Percentiles rank a stretch among this genome's conserved stretches.
Conservation (phyloP, 257 asterid genomes). For the Eustoma russellianum region DNA sequence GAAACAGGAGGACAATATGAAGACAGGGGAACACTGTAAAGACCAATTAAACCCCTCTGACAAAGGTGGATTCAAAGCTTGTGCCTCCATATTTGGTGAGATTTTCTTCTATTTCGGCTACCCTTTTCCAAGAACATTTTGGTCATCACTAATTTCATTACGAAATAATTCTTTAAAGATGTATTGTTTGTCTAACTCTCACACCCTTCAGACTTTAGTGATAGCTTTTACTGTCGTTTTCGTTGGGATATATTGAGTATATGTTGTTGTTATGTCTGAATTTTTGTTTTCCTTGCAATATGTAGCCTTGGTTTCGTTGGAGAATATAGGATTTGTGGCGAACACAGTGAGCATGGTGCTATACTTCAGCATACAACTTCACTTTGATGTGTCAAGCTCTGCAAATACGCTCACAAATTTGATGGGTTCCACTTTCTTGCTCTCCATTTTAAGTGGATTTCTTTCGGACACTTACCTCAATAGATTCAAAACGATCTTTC, state of each 20-base stretch:
- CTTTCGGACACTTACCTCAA: constrained; percentile 41
- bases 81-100: constrained; percentile 55
- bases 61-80: constrained; percentile 67
- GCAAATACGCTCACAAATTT: constrained; percentile 47
- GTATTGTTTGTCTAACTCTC: no score
- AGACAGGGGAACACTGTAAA: constrained; percentile 12
- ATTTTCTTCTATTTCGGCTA: not conserved
- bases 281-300: not conserved
- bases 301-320: constrained; percentile 48
- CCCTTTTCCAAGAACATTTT: no score
- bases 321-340: constrained; percentile 60
- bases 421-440: constrained; percentile 48
- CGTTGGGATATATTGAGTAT: no score
- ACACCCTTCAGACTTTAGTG: no score
- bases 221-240: no score
- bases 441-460: constrained; percentile 41
- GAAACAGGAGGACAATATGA: constrained; percentile 36
- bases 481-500: constrained; percentile 30
- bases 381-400: constrained; percentile 34
- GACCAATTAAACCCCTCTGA: constrained; percentile 13
- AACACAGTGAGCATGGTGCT: constrained; percentile 64
- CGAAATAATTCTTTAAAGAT: no score
- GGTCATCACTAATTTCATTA: no score
- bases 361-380: constrained; percentile 37
- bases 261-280: no score